phyloP scores from a whole-genome alignment of 495 filamentous ascomycete species.

The Trichoderma gamsii region DNA sequence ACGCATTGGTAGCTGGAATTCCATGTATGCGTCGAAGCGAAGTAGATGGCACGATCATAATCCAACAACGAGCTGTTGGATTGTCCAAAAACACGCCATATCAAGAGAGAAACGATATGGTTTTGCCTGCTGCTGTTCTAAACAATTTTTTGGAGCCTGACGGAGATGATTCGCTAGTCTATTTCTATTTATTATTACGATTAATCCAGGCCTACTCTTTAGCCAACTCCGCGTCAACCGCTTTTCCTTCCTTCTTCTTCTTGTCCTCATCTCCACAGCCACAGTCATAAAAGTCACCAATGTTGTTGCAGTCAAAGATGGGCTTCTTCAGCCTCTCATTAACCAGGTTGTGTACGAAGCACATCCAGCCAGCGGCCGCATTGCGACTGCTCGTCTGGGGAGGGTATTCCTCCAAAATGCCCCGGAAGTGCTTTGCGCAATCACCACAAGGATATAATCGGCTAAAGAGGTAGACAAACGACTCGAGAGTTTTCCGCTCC shows the following conservation, averaged over 20 bases:
- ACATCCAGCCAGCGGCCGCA: slow-evolving; percentile 84
- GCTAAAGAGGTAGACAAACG: slow-evolving; percentile 84
- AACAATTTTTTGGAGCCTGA: too few species aligned
- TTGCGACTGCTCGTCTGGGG: slow-evolving; percentile 82
- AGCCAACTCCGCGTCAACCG: slow-evolving; percentile 17
- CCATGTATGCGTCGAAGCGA: too few species aligned
- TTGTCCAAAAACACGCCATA: too few species aligned
- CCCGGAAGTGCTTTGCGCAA: slow-evolving; percentile 86
- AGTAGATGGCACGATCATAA: too few species aligned
- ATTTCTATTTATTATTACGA: not conserved
- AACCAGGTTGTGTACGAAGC: slow-evolving; percentile 90
- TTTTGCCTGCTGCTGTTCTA: too few species aligned
- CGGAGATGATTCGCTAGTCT: too few species aligned
- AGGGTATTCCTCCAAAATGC: slow-evolving; percentile 74
- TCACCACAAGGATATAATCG: slow-evolving; percentile 94
- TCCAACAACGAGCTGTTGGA: too few species aligned
- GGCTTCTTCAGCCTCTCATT: slow-evolving; percentile 80
- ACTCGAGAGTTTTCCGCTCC: slow-evolving; percentile 74
- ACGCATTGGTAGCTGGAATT: too few species aligned
- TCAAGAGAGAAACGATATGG: too few species aligned
- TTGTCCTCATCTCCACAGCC: slow-evolving; percentile 77
- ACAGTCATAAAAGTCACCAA: slow-evolving; percentile 93
- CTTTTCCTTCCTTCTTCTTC: slow-evolving; percentile 22
- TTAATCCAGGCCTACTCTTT: slow-evolving; percentile 1
- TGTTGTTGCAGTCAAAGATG: slow-evolving; percentile 78